Evolutionary conservation across 352 stramenopile genomes (phyloP), one percentile per base, ranked within the genome.

Genomic region (Globisporangium canariense): DNA sequence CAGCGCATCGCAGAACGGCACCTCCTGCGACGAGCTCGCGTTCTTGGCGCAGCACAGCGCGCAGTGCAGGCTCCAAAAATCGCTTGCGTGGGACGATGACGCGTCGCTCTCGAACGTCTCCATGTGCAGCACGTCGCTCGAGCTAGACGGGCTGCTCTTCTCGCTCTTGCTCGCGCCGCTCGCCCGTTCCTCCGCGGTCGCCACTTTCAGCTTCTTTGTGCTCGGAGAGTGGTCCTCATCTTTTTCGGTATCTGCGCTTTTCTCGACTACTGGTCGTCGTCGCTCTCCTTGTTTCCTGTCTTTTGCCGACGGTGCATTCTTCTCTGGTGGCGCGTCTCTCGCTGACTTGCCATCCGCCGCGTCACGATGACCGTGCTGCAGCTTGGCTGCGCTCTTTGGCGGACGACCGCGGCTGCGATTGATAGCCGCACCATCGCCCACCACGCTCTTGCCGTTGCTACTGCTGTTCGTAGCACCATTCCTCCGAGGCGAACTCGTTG

Each of bases 141-240:
- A 77, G 59, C 78, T 90, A 11, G 81, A 89, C 25, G 79, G 81
- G 71, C 81, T 90, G 34, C 70, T 79, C 67, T 88, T 88, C 36
- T 77, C 70, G 20, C 66, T 62, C 58, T 79, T 78, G 25, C 68
- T 34, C 8, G 52, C 28, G 16, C 32, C 16, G 46, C 18, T 38
- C 16, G 18, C 22, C 20, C 58, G 30, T 4, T 50, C 51, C 28
- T 53, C 16, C 66, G 54, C 40, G 13, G 46, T 77, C 54, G 28
- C 25, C 47, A 69, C 58, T 28, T 64, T 60, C 20, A 65, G 40
- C 34, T 53, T 64, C 50, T 69, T 69, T 36, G 38, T 20, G 4
- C 10, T 20, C 38, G 46, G 47, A 16, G 20, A n/a, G 1, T 50
- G 11, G 11, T 41, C 51, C 7, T 59, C 50, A 36, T 36, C 32